Conservation (phyloP, 805 yeast genomes). For the Barnettozyma botsteinii region DNA sequence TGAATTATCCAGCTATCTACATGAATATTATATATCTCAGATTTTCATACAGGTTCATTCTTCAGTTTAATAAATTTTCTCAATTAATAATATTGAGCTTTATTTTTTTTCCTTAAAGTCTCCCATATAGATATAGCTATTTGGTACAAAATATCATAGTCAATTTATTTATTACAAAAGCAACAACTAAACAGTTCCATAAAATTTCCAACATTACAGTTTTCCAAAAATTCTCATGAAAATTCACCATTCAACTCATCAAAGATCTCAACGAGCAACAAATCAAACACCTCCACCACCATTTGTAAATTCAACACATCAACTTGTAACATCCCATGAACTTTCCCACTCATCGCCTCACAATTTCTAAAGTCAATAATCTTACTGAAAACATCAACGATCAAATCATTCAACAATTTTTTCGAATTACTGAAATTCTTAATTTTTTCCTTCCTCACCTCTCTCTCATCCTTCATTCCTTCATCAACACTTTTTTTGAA, state of each 20-base stretch:
- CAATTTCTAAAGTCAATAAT: conserved; percentile 69
- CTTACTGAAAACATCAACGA: conserved; percentile 61
- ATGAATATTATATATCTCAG: too few species aligned
- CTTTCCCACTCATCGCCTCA: conserved; percentile 49
- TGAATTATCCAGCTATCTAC: too few species aligned
- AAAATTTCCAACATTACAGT: too few species aligned
- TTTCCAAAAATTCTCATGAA: too few species aligned
- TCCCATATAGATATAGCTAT: too few species aligned
- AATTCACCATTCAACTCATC: conserved; percentile 13
- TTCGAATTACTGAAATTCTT: conserved; percentile 54
- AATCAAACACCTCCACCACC: conserved; percentile 53
- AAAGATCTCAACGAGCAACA: conserved; percentile 38
- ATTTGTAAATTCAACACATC: conserved; percentile 63
- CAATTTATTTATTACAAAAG: too few species aligned
- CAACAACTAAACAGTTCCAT: too few species aligned
- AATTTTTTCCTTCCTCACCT: conserved; percentile 47
- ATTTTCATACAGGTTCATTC: too few species aligned
- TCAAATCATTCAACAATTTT: conserved; percentile 46
- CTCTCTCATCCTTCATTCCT: conserved; percentile 36
- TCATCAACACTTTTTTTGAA: conserved; percentile 17
- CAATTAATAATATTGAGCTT: too few species aligned
- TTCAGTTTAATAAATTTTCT: too few species aligned
- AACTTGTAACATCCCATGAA: conserved; percentile 70
- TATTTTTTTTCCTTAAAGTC: too few species aligned
- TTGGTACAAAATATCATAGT: too few species aligned